Evolutionary conservation across 495 filamentous ascomycete species (phyloP).

Genomic region (Aspergillus wentii): DNA sequence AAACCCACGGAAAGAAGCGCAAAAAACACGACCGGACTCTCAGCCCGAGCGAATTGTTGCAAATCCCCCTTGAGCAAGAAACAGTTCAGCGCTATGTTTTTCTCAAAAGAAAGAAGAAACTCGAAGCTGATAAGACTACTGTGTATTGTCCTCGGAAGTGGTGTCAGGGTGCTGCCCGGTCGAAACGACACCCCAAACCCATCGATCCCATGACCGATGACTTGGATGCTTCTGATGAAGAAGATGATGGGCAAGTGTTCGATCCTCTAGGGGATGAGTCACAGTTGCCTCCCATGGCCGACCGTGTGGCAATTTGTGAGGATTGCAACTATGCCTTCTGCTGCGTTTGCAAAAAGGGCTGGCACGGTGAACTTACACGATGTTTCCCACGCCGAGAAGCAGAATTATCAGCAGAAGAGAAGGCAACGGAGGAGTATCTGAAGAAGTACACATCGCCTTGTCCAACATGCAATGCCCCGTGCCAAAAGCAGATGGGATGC

Average conservation of each 20-base stretch:
- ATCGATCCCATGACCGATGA: slow-evolving; percentile 44
- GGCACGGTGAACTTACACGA: slow-evolving; percentile 82
- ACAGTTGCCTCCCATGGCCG: slow-evolving; percentile 42
- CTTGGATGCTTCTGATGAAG: slow-evolving; percentile 43
- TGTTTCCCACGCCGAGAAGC: slow-evolving; percentile 54
- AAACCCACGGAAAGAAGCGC: slow-evolving; percentile 20
- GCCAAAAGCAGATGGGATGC: slow-evolving; percentile 89
- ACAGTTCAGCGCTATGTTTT: slow-evolving; percentile 79
- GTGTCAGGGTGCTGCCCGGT: slow-evolving; percentile 89
- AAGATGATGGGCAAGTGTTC: slow-evolving; percentile 20
- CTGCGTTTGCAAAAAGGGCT: slow-evolving; percentile 63
- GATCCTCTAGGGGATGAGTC: slow-evolving; percentile 32
- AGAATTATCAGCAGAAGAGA: slow-evolving; percentile 75
- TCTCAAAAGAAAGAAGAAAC: slow-evolving; percentile 83
- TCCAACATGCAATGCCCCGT: slow-evolving; percentile 81
- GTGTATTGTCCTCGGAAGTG: slow-evolving; percentile 92
- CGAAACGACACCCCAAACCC: slow-evolving; percentile 71
- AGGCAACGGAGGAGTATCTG: slow-evolving; percentile 78
- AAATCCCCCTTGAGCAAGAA: slow-evolving; percentile 72
- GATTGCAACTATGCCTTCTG: slow-evolving; percentile 94
- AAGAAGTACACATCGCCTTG: slow-evolving; percentile 75
- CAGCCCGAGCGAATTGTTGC: slow-evolving; percentile 79
- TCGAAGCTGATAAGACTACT: slow-evolving; percentile 86
- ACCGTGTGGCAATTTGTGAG: slow-evolving; percentile 77
- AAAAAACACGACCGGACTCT: slow-evolving; percentile 59